Evolutionary conservation across 805 yeast species (phyloP).

Genomic region (Saccharomycopsis guyanensis): DNA sequence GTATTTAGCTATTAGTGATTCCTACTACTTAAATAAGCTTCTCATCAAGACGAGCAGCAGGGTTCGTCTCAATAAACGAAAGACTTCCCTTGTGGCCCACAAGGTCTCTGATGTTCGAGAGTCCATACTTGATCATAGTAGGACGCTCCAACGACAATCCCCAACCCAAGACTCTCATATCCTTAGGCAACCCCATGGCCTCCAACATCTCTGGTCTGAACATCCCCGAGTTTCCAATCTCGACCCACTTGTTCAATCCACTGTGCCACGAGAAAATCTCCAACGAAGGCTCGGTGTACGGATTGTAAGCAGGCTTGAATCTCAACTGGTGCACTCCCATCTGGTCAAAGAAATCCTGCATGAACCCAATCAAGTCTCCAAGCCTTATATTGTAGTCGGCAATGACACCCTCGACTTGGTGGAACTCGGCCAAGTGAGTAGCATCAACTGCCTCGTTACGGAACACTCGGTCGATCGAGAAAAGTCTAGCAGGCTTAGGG

Average conservation of each 20-base stretch:
- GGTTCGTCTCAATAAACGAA: constrained; percentile 90
- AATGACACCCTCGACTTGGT: constrained; percentile 97
- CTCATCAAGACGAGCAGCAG: constrained; percentile 95
- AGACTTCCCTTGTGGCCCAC: constrained; percentile 94
- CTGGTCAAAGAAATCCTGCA: constrained; percentile 92
- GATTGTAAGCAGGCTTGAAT: constrained; percentile 98
- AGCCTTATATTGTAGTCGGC: constrained; percentile 93
- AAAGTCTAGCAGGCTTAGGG: constrained; percentile 85
- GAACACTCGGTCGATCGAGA: constrained; percentile 96
- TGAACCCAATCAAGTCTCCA: constrained; percentile 95
- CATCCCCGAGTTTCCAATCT: constrained; percentile 99
- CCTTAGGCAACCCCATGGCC: constrained; percentile 94
- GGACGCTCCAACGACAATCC: constrained; percentile 97
- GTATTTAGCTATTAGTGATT: too few species aligned
- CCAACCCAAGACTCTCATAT: constrained; percentile 93
- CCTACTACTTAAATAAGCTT: constrained; percentile 33
- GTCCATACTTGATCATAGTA: constrained; percentile 97
- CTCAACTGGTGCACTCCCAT: constrained; percentile 96
- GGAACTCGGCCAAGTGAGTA: constrained; percentile 98
- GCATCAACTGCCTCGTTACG: constrained; percentile 99
- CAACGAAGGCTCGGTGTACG: constrained; percentile 97
- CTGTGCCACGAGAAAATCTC: constrained; percentile 96
- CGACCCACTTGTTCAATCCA: constrained; percentile 95
- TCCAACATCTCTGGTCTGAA: constrained; percentile 99
- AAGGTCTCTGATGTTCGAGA: constrained; percentile 90